Percentiles rank a stretch among this genome's conserved stretches.
Conservation (phyloP, 2,329 filamentous ascomycete species). For the Cladosporium cucumerinum region DNA sequence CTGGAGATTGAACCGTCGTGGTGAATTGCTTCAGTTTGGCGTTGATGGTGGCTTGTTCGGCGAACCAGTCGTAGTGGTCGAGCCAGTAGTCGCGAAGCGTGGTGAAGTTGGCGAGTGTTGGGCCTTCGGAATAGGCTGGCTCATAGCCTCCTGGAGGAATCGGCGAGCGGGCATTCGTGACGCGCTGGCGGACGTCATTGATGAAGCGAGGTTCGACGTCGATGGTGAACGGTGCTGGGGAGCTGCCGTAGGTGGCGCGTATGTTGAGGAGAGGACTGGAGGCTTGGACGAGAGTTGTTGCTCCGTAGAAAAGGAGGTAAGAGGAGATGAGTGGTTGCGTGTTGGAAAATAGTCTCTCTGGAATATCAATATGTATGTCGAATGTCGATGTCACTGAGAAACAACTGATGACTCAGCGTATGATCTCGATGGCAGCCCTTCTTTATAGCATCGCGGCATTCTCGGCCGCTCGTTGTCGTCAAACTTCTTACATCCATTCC, state of each 20-base stretch:
- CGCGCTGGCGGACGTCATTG: background rate
- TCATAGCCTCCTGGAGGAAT: background rate
- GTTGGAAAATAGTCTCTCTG: background rate
- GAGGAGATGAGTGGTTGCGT: background rate
- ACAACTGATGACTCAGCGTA: too few species aligned
- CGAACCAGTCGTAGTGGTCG: conserved; percentile 63
- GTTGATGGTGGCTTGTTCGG: conserved; percentile 59
- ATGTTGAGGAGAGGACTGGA: background rate
- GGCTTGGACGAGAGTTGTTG: background rate
- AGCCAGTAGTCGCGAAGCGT: conserved; percentile 49
- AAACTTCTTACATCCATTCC: too few species aligned
- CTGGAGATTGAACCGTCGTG: conserved; percentile 37
- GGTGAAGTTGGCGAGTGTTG: background rate
- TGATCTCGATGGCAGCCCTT: background rate
- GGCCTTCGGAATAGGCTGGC: background rate
- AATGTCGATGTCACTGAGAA: too few species aligned
- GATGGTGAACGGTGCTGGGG: background rate
- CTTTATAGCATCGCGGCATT: background rate
- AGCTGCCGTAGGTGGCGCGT: background rate
- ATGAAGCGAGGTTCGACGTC: conserved; percentile 4
- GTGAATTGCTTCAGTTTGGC: conserved; percentile 61
- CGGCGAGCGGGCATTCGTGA: background rate
- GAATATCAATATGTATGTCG: too few species aligned
- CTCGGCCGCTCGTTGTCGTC: too few species aligned
- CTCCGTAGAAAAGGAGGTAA: background rate